Percentiles rank a stretch among this genome's conserved stretches.
phyloP scores from a whole-genome alignment of 2,329 filamentous ascomycete species.

The Colletotrichum tanaceti region DNA sequence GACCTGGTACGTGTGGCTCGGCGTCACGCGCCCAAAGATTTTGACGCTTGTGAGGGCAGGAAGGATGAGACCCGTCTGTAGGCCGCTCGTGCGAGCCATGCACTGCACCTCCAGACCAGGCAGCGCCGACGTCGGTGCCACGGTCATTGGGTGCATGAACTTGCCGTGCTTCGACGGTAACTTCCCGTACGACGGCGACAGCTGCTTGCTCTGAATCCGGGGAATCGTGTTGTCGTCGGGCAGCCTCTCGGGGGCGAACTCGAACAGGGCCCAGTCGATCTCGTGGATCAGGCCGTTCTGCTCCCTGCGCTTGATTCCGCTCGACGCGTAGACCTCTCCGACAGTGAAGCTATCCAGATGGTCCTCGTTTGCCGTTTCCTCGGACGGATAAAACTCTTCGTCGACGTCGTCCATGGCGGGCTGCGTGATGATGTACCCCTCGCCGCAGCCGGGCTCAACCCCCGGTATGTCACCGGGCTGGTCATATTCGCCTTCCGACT shows the following conservation, averaged over 20 bases:
- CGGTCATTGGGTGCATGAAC: constrained; percentile 65
- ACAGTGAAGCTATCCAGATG: constrained; percentile 84
- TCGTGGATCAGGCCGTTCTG: constrained; percentile 82
- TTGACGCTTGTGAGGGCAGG: constrained; percentile 85
- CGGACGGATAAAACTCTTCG: constrained; percentile 82
- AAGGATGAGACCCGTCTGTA: constrained; percentile 82
- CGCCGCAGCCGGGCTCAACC: constrained; percentile 78
- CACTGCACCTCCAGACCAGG: constrained; percentile 86
- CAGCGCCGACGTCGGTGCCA: constrained; percentile 70
- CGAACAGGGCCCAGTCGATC: constrained; percentile 94
- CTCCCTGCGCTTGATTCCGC: constrained; percentile 83
- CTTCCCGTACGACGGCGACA: constrained; percentile 29
- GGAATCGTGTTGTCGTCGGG: constrained; percentile 80
- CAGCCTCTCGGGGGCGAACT: constrained; percentile 77
- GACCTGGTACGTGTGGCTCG: constrained; percentile 77
- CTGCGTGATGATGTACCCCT: constrained; percentile 86
- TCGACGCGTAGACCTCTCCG: constrained; percentile 88
- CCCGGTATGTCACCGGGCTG: constrained; percentile 83
- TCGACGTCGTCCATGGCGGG: constrained; percentile 90
- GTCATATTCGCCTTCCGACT: constrained; percentile 66
- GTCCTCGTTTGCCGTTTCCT: constrained; percentile 79
- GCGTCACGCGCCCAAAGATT: constrained; percentile 84
- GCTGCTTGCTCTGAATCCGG: constrained; percentile 29
- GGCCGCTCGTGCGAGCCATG: constrained; percentile 85
- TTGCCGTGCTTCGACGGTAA: constrained; percentile 45